Evolutionary conservation across 2,329 filamentous ascomycete genomes (phyloP).

Genomic region (Epichloe scottii): DNA sequence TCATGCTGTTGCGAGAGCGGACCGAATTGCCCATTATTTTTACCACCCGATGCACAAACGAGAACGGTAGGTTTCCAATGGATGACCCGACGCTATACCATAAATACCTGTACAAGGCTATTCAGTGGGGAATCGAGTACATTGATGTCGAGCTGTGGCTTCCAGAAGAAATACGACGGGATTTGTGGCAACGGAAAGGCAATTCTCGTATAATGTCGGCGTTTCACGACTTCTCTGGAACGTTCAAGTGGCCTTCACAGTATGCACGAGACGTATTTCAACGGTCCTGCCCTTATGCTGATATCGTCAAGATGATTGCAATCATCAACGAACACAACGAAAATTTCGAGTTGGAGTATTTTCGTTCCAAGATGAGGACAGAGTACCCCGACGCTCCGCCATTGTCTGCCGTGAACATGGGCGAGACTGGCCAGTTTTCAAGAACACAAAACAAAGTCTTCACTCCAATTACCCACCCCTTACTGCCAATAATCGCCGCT

Average conservation of each 20-base stretch:
- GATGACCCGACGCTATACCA: conserved; percentile 63
- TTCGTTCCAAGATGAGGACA: conserved; percentile 61
- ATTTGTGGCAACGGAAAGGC: conserved; percentile 56
- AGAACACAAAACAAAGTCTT: conserved; percentile 76
- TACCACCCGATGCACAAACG: conserved; percentile 67
- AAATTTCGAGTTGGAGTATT: conserved; percentile 84
- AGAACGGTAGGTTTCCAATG: conserved; percentile 80
- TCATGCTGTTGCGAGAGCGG: conserved; percentile 71
- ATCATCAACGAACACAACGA: conserved; percentile 72
- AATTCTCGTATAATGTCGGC: conserved; percentile 83
- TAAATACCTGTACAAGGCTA: conserved; percentile 68
- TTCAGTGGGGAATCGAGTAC: conserved; percentile 84
- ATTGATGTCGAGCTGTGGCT: conserved; percentile 84
- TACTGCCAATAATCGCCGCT: conserved; percentile 72
- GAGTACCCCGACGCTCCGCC: conserved; percentile 58
- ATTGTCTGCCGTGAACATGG: conserved; percentile 79
- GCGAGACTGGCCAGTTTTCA: conserved; percentile 72
- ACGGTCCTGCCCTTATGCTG: conserved; percentile 60
- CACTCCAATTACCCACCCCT: conserved; percentile 75
- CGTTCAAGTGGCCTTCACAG: conserved; percentile 68
- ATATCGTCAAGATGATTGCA: conserved; percentile 86
- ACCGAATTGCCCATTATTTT: conserved; percentile 87
- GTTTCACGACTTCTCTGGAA: conserved; percentile 78
- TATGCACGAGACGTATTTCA: conserved; percentile 61
- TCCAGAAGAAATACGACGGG: conserved; percentile 59